These are phyloP conservation scores for Neurospora pannonica DNA, from an alignment of 495 filamentous ascomycete species.

Conservation along the genomic window DNA sequence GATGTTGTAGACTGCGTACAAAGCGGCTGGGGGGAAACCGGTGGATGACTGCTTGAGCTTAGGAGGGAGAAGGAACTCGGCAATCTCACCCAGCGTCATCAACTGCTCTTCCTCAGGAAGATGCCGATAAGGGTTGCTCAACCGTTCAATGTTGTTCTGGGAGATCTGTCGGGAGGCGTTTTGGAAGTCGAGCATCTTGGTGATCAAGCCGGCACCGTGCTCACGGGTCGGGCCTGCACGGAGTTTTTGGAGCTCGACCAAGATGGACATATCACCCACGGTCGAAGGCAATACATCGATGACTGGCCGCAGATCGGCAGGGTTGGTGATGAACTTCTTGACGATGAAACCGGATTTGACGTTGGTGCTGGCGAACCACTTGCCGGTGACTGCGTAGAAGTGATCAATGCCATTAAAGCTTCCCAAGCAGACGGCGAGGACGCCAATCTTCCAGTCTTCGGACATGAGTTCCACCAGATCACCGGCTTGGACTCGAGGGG, in stretches of 20 bases:
- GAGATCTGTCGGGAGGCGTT: conserved; percentile 41
- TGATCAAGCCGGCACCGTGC: conserved; percentile 38
- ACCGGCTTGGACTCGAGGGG: conserved; percentile 48
- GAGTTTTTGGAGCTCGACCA: conserved; percentile 36
- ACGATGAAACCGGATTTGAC: conserved; percentile 50
- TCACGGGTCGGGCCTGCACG: conserved; percentile 43
- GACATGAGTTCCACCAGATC: conserved; percentile 60
- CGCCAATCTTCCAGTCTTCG: conserved; percentile 26
- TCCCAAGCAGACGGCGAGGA: conserved; percentile 61
- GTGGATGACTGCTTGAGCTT: conserved; percentile 36
- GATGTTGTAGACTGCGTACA: conserved; percentile 62
- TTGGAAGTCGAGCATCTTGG: conserved; percentile 44
- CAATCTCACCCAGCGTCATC: conserved; percentile 55
- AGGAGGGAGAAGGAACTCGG: conserved; percentile 36
- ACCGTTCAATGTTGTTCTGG: conserved; percentile 35
- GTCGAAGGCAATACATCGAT: conserved; percentile 48
- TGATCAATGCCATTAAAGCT: conserved; percentile 53
- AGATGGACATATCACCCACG: conserved; percentile 17
- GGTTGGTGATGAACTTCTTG: conserved; percentile 47
- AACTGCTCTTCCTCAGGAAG: conserved; percentile 41
- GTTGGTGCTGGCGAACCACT: conserved; percentile 52
- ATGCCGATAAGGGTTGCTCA: conserved; percentile 30
- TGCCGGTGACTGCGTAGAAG: conserved; percentile 63
- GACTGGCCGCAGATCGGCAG: conserved; percentile 47
- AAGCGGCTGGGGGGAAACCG: conserved; percentile 39